Base-by-base conservation (phyloP, 2,329 filamentous ascomycete species). In the Rosellinia necatrix region DNA sequence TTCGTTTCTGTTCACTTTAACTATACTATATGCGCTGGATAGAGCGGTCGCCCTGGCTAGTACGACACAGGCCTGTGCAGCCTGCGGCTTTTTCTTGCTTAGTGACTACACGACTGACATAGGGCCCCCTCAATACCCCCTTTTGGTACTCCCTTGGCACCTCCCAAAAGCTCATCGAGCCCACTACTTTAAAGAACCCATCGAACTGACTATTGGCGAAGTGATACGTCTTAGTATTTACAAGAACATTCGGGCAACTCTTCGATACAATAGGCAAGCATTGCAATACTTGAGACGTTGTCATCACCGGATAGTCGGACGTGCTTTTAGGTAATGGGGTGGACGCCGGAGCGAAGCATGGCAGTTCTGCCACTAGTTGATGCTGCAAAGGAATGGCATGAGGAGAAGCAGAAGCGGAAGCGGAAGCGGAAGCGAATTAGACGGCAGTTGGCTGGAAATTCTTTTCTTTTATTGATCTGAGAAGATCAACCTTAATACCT, bases 171-270 rank as follows among this genome's bases (percentile, higher is more conserved):
- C 17, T 15, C 21, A 24, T 9, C 32, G 13, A 21, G 17, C 24
- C 13, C 10, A 17, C 7, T 10, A 19, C 29, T 4, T 30, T 44
- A 3, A 15, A 56, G 3, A 17, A 22, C 2, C 30, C 13, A 17
- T 35, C 10, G 35, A 41, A 46, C 56, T 59, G 27, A 59, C 43
- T 4, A 13, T 44, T 21, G 15, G 30, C 17, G 13, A 58, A 57
- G 50, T 40, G 58, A 57, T 12, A 63, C 59, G 27, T 55, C 53
- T 15, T 51, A 34, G 22, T 46, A 34, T 29, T 9, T 32, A 32
- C n/a, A 35, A 35, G 34, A 32, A 50, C 12, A 48, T 34, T 22
- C 27, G 35, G 40, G n/a, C 32, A 13, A 47, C 30, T 19, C 29
- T 13, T 44, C 27, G 17, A 19, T 3, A 29, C 46, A 34, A 43